phyloP scores from a whole-genome alignment of 2,329 filamentous ascomycete species.

The Penicillium sp. region DNA sequence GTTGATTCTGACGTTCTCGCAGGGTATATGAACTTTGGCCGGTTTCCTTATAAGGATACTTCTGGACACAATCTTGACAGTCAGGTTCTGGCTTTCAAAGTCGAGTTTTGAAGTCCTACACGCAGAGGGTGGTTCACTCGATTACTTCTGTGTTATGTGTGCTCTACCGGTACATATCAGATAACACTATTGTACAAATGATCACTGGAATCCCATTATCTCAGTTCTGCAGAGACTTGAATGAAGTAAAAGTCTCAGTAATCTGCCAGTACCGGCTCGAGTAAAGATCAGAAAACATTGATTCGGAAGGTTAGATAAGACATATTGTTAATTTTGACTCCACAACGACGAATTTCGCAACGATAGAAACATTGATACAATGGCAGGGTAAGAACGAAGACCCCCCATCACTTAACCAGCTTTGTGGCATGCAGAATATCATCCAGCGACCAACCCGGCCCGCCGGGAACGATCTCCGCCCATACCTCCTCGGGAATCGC shows the following conservation, averaged over 20 bases:
- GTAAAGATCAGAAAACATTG: not conserved
- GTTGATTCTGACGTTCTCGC: slow-evolving; percentile 10
- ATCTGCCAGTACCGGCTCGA: not conserved
- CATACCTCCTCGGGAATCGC: slow-evolving; percentile 62
- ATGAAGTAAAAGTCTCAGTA: not conserved
- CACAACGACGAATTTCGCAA: not conserved
- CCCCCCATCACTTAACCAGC: slow-evolving; percentile 18
- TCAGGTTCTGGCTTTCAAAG: slow-evolving; percentile 58
- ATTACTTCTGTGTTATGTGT: no score
- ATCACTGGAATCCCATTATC: not conserved
- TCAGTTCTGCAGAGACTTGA: no score
- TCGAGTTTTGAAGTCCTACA: slow-evolving; percentile 20
- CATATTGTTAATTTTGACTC: not conserved
- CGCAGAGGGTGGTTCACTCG: no score
- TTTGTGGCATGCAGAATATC: slow-evolving; percentile 55
- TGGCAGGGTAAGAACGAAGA: not conserved
- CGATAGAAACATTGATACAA: not conserved
- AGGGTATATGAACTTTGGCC: slow-evolving; percentile 56
- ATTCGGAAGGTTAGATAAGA: not conserved
- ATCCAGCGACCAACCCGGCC: slow-evolving; percentile 57
- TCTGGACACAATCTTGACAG: slow-evolving; percentile 57
- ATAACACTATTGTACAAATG: not conserved
- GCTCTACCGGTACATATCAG: no score
- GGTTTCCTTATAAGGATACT: slow-evolving; percentile 53
- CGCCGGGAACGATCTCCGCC: slow-evolving; percentile 63